Percentiles rank a stretch among this genome's conserved stretches.
Conservation (phyloP, 495 filamentous ascomycete species). For the Penicillium paxilli region DNA sequence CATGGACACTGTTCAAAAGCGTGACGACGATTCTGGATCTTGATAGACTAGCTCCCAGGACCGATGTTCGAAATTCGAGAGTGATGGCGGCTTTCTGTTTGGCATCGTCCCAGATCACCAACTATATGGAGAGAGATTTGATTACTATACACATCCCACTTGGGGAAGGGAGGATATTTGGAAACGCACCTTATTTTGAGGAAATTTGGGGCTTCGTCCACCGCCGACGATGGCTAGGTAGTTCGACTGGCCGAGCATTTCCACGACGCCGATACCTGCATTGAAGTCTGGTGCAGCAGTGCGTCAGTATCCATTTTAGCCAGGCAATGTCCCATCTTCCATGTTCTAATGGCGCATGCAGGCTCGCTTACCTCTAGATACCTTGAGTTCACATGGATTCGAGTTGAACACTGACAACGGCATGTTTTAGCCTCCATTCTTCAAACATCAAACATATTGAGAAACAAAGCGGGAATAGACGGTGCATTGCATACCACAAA, state of each 20-base stretch:
- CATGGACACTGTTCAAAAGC: constrained; percentile 76
- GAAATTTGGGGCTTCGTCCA: constrained; percentile 81
- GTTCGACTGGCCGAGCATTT: constrained; percentile 87
- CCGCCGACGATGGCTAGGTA: constrained; percentile 90
- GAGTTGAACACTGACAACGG: constrained; percentile 66
- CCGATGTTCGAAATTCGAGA: constrained; percentile 71
- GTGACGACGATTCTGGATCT: constrained; percentile 78
- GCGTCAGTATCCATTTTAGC: too few species aligned
- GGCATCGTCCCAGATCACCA: constrained; percentile 89
- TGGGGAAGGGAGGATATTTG: not conserved
- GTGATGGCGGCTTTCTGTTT: constrained; percentile 73
- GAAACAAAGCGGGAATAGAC: not conserved
- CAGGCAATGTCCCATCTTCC: too few species aligned
- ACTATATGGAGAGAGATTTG: constrained; percentile 37
- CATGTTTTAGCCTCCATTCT: constrained; percentile 8
- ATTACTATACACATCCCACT: not conserved
- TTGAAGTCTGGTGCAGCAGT: constrained; percentile 65
- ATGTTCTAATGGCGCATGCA: too few species aligned
- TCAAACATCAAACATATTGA: not conserved
- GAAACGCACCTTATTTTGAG: constrained; percentile 73
- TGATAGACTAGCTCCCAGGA: constrained; percentile 76
- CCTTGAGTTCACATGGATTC: constrained; percentile 72
- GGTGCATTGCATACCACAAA: constrained; percentile 63
- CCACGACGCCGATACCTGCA: constrained; percentile 77
- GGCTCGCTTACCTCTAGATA: constrained; percentile 55